Evolutionary conservation across 768 basidiomycete genomes (phyloP).

Genomic region (Clathrus columnatus): DNA sequence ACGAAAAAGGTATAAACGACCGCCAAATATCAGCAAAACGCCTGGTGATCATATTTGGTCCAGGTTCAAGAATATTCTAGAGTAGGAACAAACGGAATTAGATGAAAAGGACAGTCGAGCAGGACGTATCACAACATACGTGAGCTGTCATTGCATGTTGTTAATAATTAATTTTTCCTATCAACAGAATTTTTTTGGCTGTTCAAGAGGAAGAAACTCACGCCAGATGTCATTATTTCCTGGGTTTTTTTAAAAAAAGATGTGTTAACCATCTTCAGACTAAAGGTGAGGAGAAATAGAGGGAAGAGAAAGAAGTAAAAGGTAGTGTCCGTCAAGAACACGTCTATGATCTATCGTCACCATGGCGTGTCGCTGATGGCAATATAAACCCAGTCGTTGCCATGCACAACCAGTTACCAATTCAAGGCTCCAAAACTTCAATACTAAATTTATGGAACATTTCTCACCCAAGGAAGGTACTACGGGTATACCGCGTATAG

Average conservation of each 20-base stretch:
- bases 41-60: constrained; percentile 15
- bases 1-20: constrained; percentile 68
- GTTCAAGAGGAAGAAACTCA: constrained; percentile 33
- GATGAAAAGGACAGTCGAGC: constrained; percentile 11
- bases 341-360: background rate
- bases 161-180: constrained; percentile 13
- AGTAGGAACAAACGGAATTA: background rate
- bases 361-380: background rate
- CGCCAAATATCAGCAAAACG: constrained; percentile 58
- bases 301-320: background rate
- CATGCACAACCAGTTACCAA: background rate
- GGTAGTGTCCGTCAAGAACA: constrained; percentile 1
- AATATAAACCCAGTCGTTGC: background rate
- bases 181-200: background rate
- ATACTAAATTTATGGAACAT: background rate
- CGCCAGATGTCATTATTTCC: constrained; percentile 93
- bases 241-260: constrained; percentile 19
- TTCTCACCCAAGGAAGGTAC: constrained; percentile 68
- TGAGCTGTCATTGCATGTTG: constrained; percentile 37
- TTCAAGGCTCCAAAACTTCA: background rate
- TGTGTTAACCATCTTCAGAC: background rate
- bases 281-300: background rate
- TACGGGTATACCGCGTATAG: constrained; percentile 60
- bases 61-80: constrained; percentile 5
- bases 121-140: constrained; percentile 28